Percentiles rank a stretch among this genome's conserved stretches.
phyloP scores from a whole-genome alignment of 805 yeast species.

The Hanseniaspora valbyensis region DNA sequence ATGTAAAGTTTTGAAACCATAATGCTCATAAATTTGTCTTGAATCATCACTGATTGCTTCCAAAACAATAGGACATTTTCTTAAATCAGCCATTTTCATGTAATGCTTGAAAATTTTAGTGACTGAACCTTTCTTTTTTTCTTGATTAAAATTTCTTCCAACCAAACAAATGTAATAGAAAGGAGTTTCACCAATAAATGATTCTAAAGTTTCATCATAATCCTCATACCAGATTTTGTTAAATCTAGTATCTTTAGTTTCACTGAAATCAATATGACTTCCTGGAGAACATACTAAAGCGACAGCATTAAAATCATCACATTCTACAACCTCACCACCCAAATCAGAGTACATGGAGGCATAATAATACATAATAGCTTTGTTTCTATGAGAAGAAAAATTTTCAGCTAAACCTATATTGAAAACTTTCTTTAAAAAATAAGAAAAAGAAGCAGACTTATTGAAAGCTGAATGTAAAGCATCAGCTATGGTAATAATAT shows the following conservation, averaged over 20 bases:
- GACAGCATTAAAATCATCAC: conserved; percentile 29
- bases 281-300: conserved; percentile 27
- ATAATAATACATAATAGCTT: conserved; percentile 23
- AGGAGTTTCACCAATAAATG: conserved; percentile 20
- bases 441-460: conserved; percentile 24
- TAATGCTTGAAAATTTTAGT: conserved; percentile 26
- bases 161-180: conserved; percentile 28
- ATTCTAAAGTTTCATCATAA: conserved; percentile 14
- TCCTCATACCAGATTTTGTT: conserved; percentile 26
- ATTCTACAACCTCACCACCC: conserved; percentile 28
- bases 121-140: conserved; percentile 26
- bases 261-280: conserved; percentile 21
- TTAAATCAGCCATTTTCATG: conserved; percentile 26
- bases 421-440: conserved; percentile 26
- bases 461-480: conserved; percentile 26
- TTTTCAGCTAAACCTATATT: conserved; percentile 22
- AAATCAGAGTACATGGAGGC: conserved; percentile 24
- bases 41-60: conserved; percentile 30
- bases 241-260: conserved; percentile 25
- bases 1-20: conserved; percentile 26
- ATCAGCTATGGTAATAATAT: conserved; percentile 23
- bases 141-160: conserved; percentile 27
- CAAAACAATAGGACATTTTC: conserved; percentile 26
- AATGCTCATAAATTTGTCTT: conserved; percentile 28
- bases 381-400: conserved; percentile 22